Evolutionary conservation across 345 rosid genomes (phyloP), one percentile per base, ranked within the genome.

Genomic region (Noccaea caerulescens): DNA sequence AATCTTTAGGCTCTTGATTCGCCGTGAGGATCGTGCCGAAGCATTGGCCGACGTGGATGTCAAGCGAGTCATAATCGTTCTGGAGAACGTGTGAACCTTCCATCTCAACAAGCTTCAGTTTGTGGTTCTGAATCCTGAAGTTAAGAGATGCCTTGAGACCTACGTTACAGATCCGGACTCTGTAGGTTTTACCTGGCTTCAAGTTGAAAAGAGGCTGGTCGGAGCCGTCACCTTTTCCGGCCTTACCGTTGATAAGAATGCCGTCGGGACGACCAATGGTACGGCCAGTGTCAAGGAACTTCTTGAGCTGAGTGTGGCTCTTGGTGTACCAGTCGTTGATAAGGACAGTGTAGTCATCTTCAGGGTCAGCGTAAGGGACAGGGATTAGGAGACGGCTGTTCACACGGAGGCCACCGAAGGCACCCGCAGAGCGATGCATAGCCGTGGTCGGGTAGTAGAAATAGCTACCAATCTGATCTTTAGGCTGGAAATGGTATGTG

Each of bases 401-500:
- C 25, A 89, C 79, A 1, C 81, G 81, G 45, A 89, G 87, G n/a
- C 92, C 90, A 36, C 96, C 96, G 25, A 87, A 89, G n/a, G 56
- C 96, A 38, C 96, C 92, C 0, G 82, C 87, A 0, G 85, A 80
- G n/a, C 83, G 77, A 54, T 85, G 96, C 56, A 82, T 38, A 4
- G 39, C 79, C 0, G 81, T 81, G 68, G 72, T 54, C 0, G 92
- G 92, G 59, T 81, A 85, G 67, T 89, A 89, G 55, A 80, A 73
- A 73, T 80, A 88, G 83, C 89, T 86, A 7, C 94, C 94, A 10
- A 92, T 92, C 67, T 92, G 98, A 56, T 92, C 98, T 80, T 92
- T 91, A 1, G 87, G 91, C 60, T 91, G 97, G 80, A 87, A 89
- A 20, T 76, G 82, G 74, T 84, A 92, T 1, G 98, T 89, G 77